Conservation (phyloP, 352 stramenopile genomes). For the Phytophthora pistaciae region DNA sequence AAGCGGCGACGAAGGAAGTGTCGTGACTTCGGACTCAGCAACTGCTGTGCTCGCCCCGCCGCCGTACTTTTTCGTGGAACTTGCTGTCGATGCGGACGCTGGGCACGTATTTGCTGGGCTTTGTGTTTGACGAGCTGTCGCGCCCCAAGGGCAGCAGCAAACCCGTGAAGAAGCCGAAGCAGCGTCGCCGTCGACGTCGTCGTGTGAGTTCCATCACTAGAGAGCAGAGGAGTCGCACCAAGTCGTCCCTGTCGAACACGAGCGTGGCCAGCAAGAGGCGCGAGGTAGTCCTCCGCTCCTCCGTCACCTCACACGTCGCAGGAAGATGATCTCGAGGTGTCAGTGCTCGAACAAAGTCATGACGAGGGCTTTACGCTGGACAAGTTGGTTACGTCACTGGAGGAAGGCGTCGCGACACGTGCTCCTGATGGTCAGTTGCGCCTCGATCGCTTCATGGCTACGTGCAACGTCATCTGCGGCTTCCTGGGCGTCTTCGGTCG, state of each 20-base stretch:
- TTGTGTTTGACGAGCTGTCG: conserved; percentile 66
- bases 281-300: conserved; percentile 24
- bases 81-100: conserved; percentile 65
- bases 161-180: conserved; percentile 13
- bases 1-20: conserved; percentile 33
- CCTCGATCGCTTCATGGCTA: conserved; percentile 57
- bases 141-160: conserved; percentile 31
- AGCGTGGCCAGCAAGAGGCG: conserved; percentile 20
- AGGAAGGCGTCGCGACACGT: conserved; percentile 37
- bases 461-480: conserved; percentile 70
- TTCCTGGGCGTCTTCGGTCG: conserved; percentile 85
- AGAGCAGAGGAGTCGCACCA: conserved; percentile 23
- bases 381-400: conserved; percentile 56
- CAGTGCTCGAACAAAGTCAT: conserved; percentile 52
- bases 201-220: conserved; percentile 19
- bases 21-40: conserved; percentile 3
- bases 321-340: conserved; percentile 70
- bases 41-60: conserved; percentile 2
- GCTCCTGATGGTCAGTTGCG: conserved; percentile 49
- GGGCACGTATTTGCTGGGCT: conserved; percentile 58
- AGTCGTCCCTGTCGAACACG: conserved; percentile 33
- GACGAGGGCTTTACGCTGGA: conserved; percentile 54
- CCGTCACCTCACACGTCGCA: conserved; percentile 41
- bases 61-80: conserved; percentile 41
- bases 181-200: conserved; percentile 25